Evolutionary conservation across 106 monocot species (phyloP).

Genomic region (Platanthera guangdongensis): DNA sequence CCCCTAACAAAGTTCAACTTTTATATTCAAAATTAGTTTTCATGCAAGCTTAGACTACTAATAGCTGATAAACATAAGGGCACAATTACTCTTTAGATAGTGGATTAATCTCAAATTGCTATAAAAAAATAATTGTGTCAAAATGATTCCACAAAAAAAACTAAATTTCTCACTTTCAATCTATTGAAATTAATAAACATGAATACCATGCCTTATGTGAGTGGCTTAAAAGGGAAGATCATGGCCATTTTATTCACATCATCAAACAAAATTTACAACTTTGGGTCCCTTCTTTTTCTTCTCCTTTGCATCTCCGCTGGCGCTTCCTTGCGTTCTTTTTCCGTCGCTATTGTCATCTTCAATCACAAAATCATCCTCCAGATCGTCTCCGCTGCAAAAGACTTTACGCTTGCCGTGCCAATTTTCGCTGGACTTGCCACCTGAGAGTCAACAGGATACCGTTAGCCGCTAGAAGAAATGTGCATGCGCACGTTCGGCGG

Average conservation of each 20-base stretch:
- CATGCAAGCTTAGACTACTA: too few species aligned
- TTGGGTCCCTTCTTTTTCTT: constrained; percentile 63
- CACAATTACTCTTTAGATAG: too few species aligned
- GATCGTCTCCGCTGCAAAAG: constrained; percentile 76
- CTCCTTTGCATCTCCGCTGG: constrained; percentile 11
- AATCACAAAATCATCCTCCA: constrained; percentile 77
- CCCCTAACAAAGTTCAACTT: too few species aligned
- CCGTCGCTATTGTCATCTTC: constrained; percentile 18
- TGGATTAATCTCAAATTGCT: too few species aligned
- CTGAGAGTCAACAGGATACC: constrained; percentile 19
- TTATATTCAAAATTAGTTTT: too few species aligned
- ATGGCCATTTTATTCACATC: constrained; percentile 1
- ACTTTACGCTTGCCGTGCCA: constrained; percentile 23
- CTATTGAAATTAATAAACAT: too few species aligned
- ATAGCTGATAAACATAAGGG: too few species aligned
- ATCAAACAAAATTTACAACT: constrained; percentile 63
- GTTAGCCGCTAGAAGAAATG: neutral
- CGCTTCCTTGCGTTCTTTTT: constrained; percentile 13
- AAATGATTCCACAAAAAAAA: too few species aligned
- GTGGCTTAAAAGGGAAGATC: neutral
- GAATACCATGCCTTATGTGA: too few species aligned
- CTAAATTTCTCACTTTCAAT: too few species aligned
- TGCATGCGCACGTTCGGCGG: neutral
- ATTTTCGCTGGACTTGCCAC: constrained; percentile 7
- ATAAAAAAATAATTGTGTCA: too few species aligned